Percentiles rank a stretch among this genome's conserved stretches.
Evolutionary conservation across 768 basidiomycete species (phyloP).

Genomic region (Kwoniella sp.): DNA sequence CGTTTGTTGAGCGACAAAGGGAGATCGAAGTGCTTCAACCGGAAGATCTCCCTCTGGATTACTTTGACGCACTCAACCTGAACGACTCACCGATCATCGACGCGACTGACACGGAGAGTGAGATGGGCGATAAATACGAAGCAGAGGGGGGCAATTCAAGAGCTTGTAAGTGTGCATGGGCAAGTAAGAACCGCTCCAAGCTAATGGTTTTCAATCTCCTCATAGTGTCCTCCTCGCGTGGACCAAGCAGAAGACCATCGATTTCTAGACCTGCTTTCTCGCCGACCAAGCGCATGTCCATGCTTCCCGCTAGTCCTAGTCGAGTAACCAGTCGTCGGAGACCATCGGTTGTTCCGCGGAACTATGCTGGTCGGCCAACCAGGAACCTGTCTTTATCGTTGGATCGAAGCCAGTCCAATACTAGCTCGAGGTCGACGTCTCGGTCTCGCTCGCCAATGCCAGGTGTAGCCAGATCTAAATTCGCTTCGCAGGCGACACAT

Average conservation of each 20-base stretch:
- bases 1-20: conserved; percentile 86
- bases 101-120: conserved; percentile 38
- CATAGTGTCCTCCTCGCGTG: conserved; percentile 34
- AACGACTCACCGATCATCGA: conserved; percentile 52
- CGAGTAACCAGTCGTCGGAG: conserved; percentile 20
- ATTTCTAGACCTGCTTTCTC: conserved; percentile 34
- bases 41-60: conserved; percentile 23
- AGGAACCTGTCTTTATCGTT: conserved; percentile 28
- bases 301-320: conserved; percentile 38
- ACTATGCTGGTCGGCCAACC: conserved; percentile 39
- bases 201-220: too few species aligned
- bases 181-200: not conserved
- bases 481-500: not conserved
- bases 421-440: conserved; percentile 82
- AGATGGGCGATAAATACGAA: conserved; percentile 15
- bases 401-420: conserved; percentile 30
- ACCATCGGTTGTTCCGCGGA: conserved; percentile 36
- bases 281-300: conserved; percentile 20
- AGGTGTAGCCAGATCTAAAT: conserved; percentile 49
- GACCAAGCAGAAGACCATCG: conserved; percentile 40
- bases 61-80: conserved; percentile 27
- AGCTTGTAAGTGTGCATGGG: too few species aligned
- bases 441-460: conserved; percentile 91
- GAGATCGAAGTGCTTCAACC: conserved; percentile 36
- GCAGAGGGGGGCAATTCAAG: too few species aligned